Evolutionary conservation across 257 asterid species (phyloP).

Genomic region (Datura wrightii): DNA sequence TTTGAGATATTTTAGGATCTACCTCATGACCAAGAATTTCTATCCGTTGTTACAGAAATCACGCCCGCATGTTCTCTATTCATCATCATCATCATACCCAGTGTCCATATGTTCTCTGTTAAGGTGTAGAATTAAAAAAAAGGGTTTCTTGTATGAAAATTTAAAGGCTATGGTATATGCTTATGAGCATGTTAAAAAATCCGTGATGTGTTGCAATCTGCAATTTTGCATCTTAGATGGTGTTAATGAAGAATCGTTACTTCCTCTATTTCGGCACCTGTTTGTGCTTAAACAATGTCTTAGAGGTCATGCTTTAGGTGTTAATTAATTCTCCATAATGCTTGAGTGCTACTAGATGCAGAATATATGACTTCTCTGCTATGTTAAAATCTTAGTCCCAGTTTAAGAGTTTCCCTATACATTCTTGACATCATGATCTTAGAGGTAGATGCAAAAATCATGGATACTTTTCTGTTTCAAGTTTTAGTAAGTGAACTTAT

Average conservation of each 20-base stretch:
- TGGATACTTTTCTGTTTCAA: background rate
- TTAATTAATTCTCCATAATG: background rate
- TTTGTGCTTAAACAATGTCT: background rate
- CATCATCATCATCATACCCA: too few relatives aligned
- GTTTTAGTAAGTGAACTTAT: background rate
- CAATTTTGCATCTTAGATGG: background rate
- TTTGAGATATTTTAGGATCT: background rate
- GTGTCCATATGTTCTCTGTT: background rate
- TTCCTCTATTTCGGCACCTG: background rate
- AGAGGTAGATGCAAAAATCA: constrained; percentile 5
- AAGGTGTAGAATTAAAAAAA: background rate
- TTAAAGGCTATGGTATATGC: background rate
- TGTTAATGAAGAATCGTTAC: background rate
- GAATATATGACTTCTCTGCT: background rate
- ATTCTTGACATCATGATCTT: background rate
- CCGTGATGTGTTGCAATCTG: background rate
- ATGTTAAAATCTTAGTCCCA: background rate
- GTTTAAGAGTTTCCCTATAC: background rate
- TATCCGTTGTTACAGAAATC: background rate
- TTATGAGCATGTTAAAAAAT: background rate
- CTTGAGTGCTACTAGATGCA: background rate
- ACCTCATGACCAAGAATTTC: constrained; percentile 3
- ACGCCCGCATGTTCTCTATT: too few relatives aligned
- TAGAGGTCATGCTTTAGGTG: background rate
- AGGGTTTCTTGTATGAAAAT: background rate